phyloP scores from a whole-genome alignment of 1,284 basidiomycete species.

The Moesziomyces antarcticus region DNA sequence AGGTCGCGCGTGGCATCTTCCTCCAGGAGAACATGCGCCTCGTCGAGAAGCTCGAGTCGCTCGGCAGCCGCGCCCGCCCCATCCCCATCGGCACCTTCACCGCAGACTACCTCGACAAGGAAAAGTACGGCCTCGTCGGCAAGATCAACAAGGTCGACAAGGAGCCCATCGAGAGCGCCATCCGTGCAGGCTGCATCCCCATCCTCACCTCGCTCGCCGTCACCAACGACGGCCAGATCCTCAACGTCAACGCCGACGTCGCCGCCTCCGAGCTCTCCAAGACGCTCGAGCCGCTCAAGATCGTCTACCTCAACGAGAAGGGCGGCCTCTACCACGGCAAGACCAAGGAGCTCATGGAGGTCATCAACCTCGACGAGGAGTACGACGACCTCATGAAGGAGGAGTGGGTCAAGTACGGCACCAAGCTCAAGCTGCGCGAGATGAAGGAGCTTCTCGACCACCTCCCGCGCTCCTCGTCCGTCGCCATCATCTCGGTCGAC shows the following conservation, averaged over 20 bases:
- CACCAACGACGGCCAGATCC: slow-evolving; percentile 66
- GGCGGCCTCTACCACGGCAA: slow-evolving; percentile 98
- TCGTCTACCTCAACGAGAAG: slow-evolving; percentile 98
- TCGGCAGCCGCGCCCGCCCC: slow-evolving; percentile 66
- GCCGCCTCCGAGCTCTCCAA: slow-evolving; percentile 67
- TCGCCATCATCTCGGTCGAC: slow-evolving; percentile 95
- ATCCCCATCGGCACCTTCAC: slow-evolving; percentile 67
- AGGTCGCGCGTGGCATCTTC: slow-evolving; percentile 66
- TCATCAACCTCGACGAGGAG: slow-evolving; percentile 99
- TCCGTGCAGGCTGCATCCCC: slow-evolving; percentile 66
- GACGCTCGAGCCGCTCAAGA: slow-evolving; percentile 75
- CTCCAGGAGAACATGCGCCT: slow-evolving; percentile 66
- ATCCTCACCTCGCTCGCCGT: slow-evolving; percentile 66
- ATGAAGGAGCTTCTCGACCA: slow-evolving; percentile 99
- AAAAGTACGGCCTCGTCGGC: slow-evolving; percentile 68
- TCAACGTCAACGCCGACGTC: slow-evolving; percentile 68
- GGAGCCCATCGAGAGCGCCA: slow-evolving; percentile 68
- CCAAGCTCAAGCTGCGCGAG: slow-evolving; percentile 98
- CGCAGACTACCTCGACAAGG: slow-evolving; percentile 66
- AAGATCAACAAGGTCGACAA: slow-evolving; percentile 67
- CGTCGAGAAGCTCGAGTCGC: slow-evolving; percentile 67
- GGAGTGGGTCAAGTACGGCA: slow-evolving; percentile 99
- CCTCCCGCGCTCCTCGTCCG: slow-evolving; percentile 95
- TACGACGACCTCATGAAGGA: slow-evolving; percentile 97
- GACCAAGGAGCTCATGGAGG: slow-evolving; percentile 74